Evolutionary conservation across 2,329 filamentous ascomycete genomes (phyloP), one percentile per base, ranked within the genome.

Genomic region (Pyrenophora teres): DNA sequence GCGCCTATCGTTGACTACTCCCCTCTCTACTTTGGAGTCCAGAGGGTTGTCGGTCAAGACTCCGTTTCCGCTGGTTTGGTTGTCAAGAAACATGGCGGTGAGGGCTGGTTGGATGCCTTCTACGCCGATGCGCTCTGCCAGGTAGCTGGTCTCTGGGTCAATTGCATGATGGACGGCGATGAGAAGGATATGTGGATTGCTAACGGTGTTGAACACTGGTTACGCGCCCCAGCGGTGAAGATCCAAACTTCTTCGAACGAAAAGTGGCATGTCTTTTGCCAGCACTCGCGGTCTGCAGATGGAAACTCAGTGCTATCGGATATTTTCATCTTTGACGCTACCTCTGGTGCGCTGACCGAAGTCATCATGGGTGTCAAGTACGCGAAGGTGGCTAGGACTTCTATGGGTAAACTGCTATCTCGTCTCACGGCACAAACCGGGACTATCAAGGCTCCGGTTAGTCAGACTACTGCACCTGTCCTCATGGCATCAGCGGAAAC

Each of bases 1-100:
- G 48, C 55, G 0, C 59, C 69, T 0, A 61, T 77, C 12, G 71
- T 78, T 13, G 63, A 74, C 41, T 77, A 74, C 52, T 56, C 52
- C 1, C 50, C 61, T 3, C 9, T 56, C 2, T 78, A 72, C 54
- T 67, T 54, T 0, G 71, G 73, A 0, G 49, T 78, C 19, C 39
- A 35, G 38, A 53, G 52, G 9, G 36, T 64, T 2, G 62, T 62
- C 2, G 54, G 52, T 7, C 18, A 30, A 4, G 50, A 18, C 4
- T 31, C 13, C 9, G 49, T 59, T 27, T 55, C 41, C 13, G 62
- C 57, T 32, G 60, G 60, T 6, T 30, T 37, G 31, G 54, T 57
- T 3, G 40, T 62, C 3, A 59, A 61, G 39, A 49, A 51, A 30
- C 57, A 62, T 31, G 41, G 35, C 23, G 54, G 39, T 38, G 56